Evolutionary conservation across 2,329 filamentous ascomycete genomes (phyloP), one percentile per base, ranked within the genome.

Genomic region (Verruconis gallopava): DNA sequence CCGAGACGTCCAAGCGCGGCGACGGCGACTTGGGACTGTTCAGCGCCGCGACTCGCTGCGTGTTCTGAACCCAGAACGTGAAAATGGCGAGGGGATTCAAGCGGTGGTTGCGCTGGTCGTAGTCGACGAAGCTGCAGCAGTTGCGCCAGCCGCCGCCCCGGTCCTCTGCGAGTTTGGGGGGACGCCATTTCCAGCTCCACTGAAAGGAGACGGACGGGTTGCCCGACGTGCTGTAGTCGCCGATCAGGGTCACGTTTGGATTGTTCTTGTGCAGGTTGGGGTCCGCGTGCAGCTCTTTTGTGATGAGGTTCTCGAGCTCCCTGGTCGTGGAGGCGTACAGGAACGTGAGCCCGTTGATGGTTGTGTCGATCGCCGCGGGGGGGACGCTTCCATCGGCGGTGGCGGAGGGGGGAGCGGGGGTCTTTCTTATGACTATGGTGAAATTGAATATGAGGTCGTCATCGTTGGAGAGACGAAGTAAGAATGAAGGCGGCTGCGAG

Each of bases 131-230:
- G 59, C 85, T 95, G 69, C 91, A 96, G 52, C 81, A 83, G 56
- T 93, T 96, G 55, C 85, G 83, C 89, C 91, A 98, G 35, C 91
- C 91, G 44, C 86, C 85, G 21, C 83, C 84, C 53, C 76, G 77
- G 57, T 95, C 88, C 56, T 95, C 88, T 13, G 67, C 64, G 12
- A 66, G 55, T 67, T 85, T 93, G 28, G 91, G 91, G 5, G 91
- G 85, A 56, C 82, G 85, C 86, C 89, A 98, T 67, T 81, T 91
- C 91, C 91, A 98, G 5, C 81, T 79, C 86, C 89, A 98, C 49
- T 89, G 81, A 56, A 95, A 95, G 22, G 85, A 79, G 21, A 93
- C 80, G 2, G 85, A 89, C 4, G 81, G 68, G 53, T 70, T 84
- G n/a, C 89, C 88, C 21, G 73, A 77, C 0, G 91, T 98, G 2